These are phyloP conservation scores for Sphaerobolus stellatus DNA, from an alignment of 1,284 basidiomycete genomes.

Conservation along the genomic window DNA sequence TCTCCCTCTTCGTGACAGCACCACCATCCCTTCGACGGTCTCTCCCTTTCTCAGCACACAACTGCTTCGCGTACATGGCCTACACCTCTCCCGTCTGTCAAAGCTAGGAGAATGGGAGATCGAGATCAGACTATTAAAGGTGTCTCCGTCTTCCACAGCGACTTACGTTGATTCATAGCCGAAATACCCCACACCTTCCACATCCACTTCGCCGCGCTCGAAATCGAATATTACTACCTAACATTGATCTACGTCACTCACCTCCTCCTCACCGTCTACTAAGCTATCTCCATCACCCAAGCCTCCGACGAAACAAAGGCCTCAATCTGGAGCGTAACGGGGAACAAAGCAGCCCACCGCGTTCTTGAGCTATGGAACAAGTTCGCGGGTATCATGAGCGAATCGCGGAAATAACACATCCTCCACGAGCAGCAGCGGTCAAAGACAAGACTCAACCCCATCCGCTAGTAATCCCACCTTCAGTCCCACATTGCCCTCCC, in stretches of 20 bases:
- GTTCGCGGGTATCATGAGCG: no score
- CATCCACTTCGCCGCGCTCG: not conserved
- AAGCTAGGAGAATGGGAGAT: constrained; percentile 12
- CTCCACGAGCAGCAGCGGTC: no score
- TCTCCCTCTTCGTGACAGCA: not conserved
- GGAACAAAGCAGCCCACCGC: constrained; percentile 2
- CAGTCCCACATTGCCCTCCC: no score
- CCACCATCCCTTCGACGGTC: not conserved
- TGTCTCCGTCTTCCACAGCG: not conserved
- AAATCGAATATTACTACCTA: constrained; percentile 12
- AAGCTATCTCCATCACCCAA: not conserved
- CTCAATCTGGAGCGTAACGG: constrained; percentile 8
- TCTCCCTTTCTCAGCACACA: constrained; percentile 8
- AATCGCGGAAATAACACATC: no score
- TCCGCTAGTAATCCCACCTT: no score
- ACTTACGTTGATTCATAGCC: not conserved
- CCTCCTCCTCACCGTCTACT: constrained; percentile 2
- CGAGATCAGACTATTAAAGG: constrained; percentile 6
- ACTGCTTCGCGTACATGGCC: constrained; percentile 5
- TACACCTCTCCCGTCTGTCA: no score
- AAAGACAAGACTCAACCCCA: no score
- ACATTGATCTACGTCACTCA: not conserved
- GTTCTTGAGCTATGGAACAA: constrained; percentile 5
- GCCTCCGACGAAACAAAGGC: constrained; percentile 5
- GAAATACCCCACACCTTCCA: not conserved